Percentiles rank a stretch among this genome's conserved stretches.
These are phyloP conservation scores for Eucalyptus virginea DNA, from an alignment of 345 rosid genomes.

Conservation along the genomic window DNA sequence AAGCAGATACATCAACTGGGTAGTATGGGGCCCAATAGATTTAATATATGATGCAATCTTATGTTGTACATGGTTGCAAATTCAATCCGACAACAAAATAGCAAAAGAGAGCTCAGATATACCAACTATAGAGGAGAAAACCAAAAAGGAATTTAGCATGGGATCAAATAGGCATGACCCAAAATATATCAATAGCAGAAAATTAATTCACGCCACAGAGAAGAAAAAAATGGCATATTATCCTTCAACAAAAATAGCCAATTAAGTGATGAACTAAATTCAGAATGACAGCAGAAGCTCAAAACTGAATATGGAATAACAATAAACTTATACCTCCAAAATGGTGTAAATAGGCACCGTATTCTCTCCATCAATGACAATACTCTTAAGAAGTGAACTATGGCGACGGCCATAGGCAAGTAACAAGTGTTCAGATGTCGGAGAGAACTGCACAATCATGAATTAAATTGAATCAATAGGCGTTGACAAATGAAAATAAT, in stretches of 20 bases:
- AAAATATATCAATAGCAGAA: neutral
- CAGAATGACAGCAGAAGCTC: neutral
- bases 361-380: conserved; percentile 78
- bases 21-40: neutral
- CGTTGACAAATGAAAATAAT: neutral
- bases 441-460: conserved; percentile 75
- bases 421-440: conserved; percentile 88
- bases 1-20: neutral
- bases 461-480: neutral
- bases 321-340: conserved; percentile 53
- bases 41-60: neutral
- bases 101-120: neutral
- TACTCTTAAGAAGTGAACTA: conserved; percentile 78
- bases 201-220: neutral
- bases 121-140: neutral
- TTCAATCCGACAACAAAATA: neutral
- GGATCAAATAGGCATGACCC: neutral
- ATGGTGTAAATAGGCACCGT: conserved; percentile 82
- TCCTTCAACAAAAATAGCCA: neutral
- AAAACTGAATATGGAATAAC: neutral
- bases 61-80: neutral
- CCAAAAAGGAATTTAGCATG: neutral
- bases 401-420: conserved; percentile 98
- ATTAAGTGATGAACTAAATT: neutral
- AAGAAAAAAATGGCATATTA: neutral